These are phyloP conservation scores for Fusarium abutilonis DNA, from an alignment of 2,329 filamentous ascomycete species.

Conservation along the genomic window DNA sequence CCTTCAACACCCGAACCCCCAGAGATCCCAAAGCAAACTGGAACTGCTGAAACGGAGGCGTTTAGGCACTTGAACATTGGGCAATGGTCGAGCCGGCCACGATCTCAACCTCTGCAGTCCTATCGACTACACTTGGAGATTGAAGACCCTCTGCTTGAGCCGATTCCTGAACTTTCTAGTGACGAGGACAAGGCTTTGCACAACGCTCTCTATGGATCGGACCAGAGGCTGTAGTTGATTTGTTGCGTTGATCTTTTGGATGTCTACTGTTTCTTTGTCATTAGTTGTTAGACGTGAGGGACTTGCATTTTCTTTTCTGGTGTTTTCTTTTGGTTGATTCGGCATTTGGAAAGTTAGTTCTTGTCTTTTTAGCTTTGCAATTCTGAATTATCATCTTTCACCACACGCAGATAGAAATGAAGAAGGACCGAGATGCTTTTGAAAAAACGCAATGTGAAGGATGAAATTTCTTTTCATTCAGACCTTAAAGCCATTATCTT, in stretches of 20 bases:
- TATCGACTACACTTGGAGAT: neutral
- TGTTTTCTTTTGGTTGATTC: neutral
- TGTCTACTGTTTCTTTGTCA: neutral
- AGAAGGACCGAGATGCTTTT: constrained; percentile 11
- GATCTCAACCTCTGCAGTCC: neutral
- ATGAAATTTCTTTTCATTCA: constrained; percentile 51
- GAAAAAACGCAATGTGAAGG: constrained; percentile 43
- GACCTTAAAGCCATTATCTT: constrained; percentile 53
- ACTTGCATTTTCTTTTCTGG: no score
- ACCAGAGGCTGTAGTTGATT: neutral
- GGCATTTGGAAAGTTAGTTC: neutral
- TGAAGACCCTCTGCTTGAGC: constrained; percentile 4
- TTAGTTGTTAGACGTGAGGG: neutral
- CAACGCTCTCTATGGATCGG: constrained; percentile 4
- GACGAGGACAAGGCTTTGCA: neutral
- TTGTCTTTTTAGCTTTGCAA: neutral
- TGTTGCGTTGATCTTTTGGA: neutral
- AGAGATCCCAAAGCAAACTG: neutral
- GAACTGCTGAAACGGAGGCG: neutral
- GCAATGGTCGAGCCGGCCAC: neutral
- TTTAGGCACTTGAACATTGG: neutral
- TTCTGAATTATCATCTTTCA: constrained; percentile 16
- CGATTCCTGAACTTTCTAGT: neutral
- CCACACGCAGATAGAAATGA: neutral
- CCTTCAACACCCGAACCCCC: no score